A percentile compares a stretch with the other conserved stretches of the same genome.
Evolutionary conservation across 768 basidiomycete genomes (phyloP).

Genomic region (Gloeopeniophorella convolvens): DNA sequence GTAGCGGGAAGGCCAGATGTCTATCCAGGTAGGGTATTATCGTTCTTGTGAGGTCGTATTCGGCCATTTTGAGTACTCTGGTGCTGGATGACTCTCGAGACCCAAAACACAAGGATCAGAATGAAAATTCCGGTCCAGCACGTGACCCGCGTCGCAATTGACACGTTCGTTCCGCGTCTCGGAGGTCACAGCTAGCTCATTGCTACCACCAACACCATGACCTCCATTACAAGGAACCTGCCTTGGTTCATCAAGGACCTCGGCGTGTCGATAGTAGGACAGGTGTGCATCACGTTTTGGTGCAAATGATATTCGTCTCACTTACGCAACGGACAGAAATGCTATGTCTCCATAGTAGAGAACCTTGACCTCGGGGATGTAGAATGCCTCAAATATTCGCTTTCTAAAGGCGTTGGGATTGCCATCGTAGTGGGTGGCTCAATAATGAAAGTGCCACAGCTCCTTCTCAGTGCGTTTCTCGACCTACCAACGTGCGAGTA

Average conservation of each 20-base stretch:
- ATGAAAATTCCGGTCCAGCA: background rate
- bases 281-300: slow-evolving; percentile 40
- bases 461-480: slow-evolving; percentile 66
- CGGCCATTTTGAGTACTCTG: slow-evolving; percentile 51
- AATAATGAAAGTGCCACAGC: slow-evolving; percentile 94
- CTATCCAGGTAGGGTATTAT: slow-evolving; percentile 91
- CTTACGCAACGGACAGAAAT: slow-evolving; percentile 50
- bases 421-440: slow-evolving; percentile 90
- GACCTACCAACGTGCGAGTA: background rate
- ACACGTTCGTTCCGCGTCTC: slow-evolving; percentile 5
- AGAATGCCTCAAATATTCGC: slow-evolving; percentile 82
- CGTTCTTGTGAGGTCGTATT: slow-evolving; percentile 86
- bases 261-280: slow-evolving; percentile 73
- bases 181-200: no score
- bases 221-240: slow-evolving; percentile 72
- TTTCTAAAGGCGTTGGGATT: slow-evolving; percentile 89
- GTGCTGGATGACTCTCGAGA: no score
- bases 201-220: slow-evolving; percentile 41
- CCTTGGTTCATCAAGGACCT: slow-evolving; percentile 81
- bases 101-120: background rate
- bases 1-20: slow-evolving; percentile 88
- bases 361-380: slow-evolving; percentile 72
- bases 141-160: background rate
- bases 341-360: slow-evolving; percentile 84
- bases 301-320: slow-evolving; percentile 9